These are phyloP conservation scores for Aspergillus flavus DNA, from an alignment of 2,329 filamentous ascomycete genomes.

Conservation along the genomic window DNA sequence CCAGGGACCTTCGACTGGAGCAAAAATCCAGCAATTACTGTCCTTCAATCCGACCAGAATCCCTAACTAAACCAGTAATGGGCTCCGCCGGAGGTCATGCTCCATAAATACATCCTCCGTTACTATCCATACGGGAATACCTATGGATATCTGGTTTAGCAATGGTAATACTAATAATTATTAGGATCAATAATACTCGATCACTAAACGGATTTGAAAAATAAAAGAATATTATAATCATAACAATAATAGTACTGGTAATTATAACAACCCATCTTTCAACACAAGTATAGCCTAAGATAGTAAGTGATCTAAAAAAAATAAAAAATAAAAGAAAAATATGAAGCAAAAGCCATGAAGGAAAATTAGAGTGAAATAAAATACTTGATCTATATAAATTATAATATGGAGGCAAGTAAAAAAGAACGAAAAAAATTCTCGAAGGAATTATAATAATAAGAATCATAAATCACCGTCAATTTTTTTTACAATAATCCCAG, in stretches of 20 bases:
- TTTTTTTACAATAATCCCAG: not conserved
- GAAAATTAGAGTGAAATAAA: not conserved
- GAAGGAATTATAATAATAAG: not conserved
- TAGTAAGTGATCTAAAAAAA: conserved; percentile 5
- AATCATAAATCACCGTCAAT: not conserved
- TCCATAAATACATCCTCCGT: conserved; percentile 6
- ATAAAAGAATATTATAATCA: not conserved
- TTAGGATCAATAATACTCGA: not conserved
- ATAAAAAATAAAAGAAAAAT: not conserved
- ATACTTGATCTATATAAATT: conserved; percentile 1
- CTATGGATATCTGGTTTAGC: conserved; percentile 1
- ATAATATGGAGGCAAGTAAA: no score
- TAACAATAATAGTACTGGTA: conserved; percentile 4
- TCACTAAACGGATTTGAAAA: not conserved
- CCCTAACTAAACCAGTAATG: not conserved
- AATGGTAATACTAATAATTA: conserved; percentile 4
- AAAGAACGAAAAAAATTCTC: not conserved
- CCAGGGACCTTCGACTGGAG: conserved; percentile 8
- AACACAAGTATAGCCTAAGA: conserved; percentile 1
- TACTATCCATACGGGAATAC: conserved; percentile 1
- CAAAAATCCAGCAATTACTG: not conserved
- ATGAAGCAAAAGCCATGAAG: not conserved
- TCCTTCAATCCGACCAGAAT: conserved; percentile 11
- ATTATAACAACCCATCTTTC: conserved; percentile 8
- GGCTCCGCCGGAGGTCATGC: conserved; percentile 1